Evolutionary conservation across 805 yeast genomes (phyloP), one percentile per base, ranked within the genome.

Genomic region (Candida easanensis): DNA sequence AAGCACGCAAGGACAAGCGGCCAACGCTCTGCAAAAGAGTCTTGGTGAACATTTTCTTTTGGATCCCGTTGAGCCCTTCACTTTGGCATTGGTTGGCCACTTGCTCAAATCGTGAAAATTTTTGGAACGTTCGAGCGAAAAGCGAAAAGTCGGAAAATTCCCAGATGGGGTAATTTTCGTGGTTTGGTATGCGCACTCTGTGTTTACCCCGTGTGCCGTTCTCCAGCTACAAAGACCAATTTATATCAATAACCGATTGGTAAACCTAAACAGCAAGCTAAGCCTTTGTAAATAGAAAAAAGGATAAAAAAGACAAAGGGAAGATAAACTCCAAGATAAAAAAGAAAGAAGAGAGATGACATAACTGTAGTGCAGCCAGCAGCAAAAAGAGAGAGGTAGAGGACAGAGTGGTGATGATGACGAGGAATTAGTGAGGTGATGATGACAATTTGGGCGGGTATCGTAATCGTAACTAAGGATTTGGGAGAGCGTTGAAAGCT

Each of bases 1-100:
- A 32, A 31, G 39, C 46, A 42, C 49, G 48, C 27, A 43, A 17
- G 27, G 46, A 17, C 39, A 45, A 22, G 27, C 52, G 52, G 27
- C 42, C 49, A 18, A 40, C 23, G 36, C 34, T 15, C 44, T 45
- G 44, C 30, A 45, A 41, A 41, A 45, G 34, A 11, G 48, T 40
- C 39, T 40, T 45, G 22, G 38, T n/a, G 35, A 37, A 33, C 48
- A 45, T 45, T 19, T 26, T 26, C n/a, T n/a, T n/a, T n/a, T n/a
- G n/a, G n/a, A n/a, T n/a, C n/a, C n/a, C n/a, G n/a, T n/a, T n/a
- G n/a, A n/a, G n/a, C n/a, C n/a, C n/a, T n/a, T n/a, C n/a, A n/a
- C n/a, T n/a, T n/a, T n/a, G n/a, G n/a, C n/a, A n/a, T n/a, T n/a
- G n/a, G n/a, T n/a, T n/a, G n/a, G n/a, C n/a, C n/a, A n/a, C n/a